phyloP scores from a whole-genome alignment of 371 early-diverging fungal species.

The Parasitella parasitica region DNA sequence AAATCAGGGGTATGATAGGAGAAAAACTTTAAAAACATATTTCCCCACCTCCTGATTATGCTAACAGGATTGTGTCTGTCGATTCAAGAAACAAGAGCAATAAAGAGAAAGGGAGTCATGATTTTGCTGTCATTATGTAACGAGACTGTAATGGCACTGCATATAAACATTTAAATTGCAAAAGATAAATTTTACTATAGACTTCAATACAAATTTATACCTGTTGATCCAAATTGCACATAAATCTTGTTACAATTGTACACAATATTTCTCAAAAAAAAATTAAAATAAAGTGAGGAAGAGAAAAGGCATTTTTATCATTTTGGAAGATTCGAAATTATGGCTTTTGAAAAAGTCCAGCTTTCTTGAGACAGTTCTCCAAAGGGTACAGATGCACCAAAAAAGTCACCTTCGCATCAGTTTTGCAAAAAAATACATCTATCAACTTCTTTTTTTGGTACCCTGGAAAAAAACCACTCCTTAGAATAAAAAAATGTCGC shows the following conservation, averaged over 20 bases:
- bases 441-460: not conserved
- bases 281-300: not conserved
- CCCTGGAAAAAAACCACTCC: not conserved
- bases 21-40: not conserved
- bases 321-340: not conserved
- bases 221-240: not conserved
- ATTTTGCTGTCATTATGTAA: too few relatives aligned
- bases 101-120: not conserved
- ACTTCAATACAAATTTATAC: not conserved
- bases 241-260: not conserved
- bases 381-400: not conserved
- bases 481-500: slow-evolving; percentile 64
- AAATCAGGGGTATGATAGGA: not conserved
- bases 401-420: not conserved
- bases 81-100: too few relatives aligned
- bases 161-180: too few relatives aligned
- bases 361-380: too few relatives aligned
- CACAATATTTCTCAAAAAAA: too few relatives aligned
- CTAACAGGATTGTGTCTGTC: too few relatives aligned
- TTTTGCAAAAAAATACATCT: not conserved
- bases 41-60: not conserved
- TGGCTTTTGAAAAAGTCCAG: too few relatives aligned
- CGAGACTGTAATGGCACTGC: too few relatives aligned
- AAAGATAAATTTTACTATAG: not conserved
- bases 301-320: not conserved